Base-by-base conservation (phyloP, 495 filamentous ascomycete species). In the Aspergillus bertholletiae region DNA sequence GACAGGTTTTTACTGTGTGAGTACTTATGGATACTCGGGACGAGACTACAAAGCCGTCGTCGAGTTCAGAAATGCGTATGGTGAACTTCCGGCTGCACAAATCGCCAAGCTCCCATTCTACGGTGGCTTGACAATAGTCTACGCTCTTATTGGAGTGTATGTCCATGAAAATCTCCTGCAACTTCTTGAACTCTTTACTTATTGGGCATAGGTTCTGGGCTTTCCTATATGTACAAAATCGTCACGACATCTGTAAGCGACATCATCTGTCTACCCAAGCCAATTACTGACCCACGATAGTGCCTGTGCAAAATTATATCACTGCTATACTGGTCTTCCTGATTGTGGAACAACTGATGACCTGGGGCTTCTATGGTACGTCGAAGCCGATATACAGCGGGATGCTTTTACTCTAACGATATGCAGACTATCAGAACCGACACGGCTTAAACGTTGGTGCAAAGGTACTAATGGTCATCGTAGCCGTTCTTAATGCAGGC, bases 301-400 rank as follows among this genome's bases (percentile, higher is more conserved):
- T 98, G 58, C 87, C 94, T 15, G 94, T 99, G n/a, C 94, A 99
- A 69, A 97, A 99, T 68, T 97, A 99, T 69, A 97, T 99, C 61
- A 97, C 95, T 6, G 94, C 94, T 15, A 99, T 97, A 57, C 75
- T 99, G 30, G 84, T 93, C 39, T 97, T 99, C 77, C 79, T 99
- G 27, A 88, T 96, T 11, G 69, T 96, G 13, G 94, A 99, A 71
- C 96, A 97, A 82, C 66, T 96, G 59, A 94, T 96, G 83, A 99
- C 94, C 9, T 99, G 94, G 94, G 90, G 89, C 32, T 99, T 94
- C 76, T 97, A 97, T 65, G 74, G 75, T 78, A 75, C 35, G 67
- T 41, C 9, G 11, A 15, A 37, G 1, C 27, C 35, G 7, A 18
- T 8, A 17, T 15, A 11, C 12, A 20, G 35, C 12, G 20, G 18